Percentiles rank a stretch among this genome's conserved stretches.
phyloP scores from a whole-genome alignment of 129 eudicot genomes.

The Logfia minima region DNA sequence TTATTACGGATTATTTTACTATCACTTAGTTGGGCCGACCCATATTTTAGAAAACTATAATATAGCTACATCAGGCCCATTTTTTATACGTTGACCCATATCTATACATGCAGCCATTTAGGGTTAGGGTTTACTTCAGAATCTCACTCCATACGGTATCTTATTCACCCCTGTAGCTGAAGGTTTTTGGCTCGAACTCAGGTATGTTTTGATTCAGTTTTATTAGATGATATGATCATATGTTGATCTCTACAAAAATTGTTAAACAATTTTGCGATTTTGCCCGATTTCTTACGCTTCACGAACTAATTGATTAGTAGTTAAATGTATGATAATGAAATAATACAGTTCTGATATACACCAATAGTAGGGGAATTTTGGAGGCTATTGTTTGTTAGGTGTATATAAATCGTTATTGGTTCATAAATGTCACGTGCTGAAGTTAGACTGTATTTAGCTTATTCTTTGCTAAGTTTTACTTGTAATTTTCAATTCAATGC shows the following conservation, averaged over 20 bases:
- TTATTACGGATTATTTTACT: too few relatives aligned
- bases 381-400: background rate
- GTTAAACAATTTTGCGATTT: background rate
- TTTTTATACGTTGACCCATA: background rate
- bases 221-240: background rate
- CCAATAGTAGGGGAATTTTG: background rate
- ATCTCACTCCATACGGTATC: background rate
- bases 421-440: background rate
- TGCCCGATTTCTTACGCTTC: background rate
- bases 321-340: background rate
- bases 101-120: background rate
- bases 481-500: background rate
- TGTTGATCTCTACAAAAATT: background rate
- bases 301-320: background rate
- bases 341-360: too few relatives aligned
- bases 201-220: background rate
- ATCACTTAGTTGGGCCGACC: slow-evolving; percentile 1
- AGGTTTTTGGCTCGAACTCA: background rate
- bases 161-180: slow-evolving; percentile 6
- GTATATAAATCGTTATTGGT: background rate
- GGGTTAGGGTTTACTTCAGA: slow-evolving; percentile 3
- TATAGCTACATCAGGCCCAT: background rate
- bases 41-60: background rate
- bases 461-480: background rate
- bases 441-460: background rate